Percentiles rank a stretch among this genome's conserved stretches.
Conservation (phyloP, 2,329 filamentous ascomycete genomes). For the Teratosphaeria nubilosa region DNA sequence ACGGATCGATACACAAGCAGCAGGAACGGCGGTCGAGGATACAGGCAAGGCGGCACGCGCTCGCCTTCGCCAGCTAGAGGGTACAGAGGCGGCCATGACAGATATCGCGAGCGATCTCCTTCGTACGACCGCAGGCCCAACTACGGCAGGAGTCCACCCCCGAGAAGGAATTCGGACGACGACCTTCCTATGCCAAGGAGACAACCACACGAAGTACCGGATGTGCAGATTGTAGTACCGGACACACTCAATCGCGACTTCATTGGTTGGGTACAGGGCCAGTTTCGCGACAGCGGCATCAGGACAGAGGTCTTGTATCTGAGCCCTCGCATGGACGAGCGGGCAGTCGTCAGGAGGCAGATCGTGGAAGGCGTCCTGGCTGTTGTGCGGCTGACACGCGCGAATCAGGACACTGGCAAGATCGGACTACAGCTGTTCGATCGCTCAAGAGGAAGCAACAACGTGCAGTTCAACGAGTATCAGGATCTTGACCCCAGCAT, state of each 20-base stretch:
- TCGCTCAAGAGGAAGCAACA: slow-evolving; percentile 58
- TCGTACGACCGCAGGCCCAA: slow-evolving; percentile 40
- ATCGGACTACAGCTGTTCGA: slow-evolving; percentile 81
- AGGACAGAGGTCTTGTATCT: slow-evolving; percentile 71
- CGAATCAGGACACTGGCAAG: slow-evolving; percentile 59
- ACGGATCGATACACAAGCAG: slow-evolving; percentile 14
- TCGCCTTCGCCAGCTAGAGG: slow-evolving; percentile 36
- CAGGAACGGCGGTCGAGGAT: slow-evolving; percentile 39
- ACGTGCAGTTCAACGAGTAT: slow-evolving; percentile 80
- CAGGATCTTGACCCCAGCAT: slow-evolving; percentile 67
- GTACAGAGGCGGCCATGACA: slow-evolving; percentile 24
- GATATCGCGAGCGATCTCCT: slow-evolving; percentile 28
- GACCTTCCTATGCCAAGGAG: slow-evolving; percentile 64
- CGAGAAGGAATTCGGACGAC: slow-evolving; percentile 52
- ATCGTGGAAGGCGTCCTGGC: slow-evolving; percentile 77
- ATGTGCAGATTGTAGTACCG: slow-evolving; percentile 78
- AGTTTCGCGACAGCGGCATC: slow-evolving; percentile 62
- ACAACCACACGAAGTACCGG: slow-evolving; percentile 66
- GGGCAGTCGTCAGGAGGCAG: slow-evolving; percentile 72
- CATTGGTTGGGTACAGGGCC: slow-evolving; percentile 68
- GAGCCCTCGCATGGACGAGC: slow-evolving; percentile 63
- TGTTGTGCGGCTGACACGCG: slow-evolving; percentile 63
- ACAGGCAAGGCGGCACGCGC: slow-evolving; percentile 14
- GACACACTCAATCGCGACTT: slow-evolving; percentile 72
- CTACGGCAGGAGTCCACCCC: slow-evolving; percentile 38